Conservation (phyloP, 106 monocot genomes). For the Dendrobium nobile region DNA sequence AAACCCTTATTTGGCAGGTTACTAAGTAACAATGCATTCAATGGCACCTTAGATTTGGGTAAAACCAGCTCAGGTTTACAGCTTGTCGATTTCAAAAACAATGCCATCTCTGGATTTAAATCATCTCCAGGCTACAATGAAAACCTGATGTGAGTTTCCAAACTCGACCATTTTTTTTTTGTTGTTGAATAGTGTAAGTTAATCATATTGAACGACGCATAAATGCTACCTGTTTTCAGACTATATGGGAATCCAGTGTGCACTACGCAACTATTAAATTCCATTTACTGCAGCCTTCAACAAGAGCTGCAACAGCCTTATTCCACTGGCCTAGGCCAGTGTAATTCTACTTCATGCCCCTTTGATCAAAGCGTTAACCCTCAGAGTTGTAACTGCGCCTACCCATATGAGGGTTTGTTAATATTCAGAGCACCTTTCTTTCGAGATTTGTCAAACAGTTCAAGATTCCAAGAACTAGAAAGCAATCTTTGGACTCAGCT, state of each 20-base stretch:
- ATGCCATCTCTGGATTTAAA: not conserved
- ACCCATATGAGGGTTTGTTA: slow-evolving; percentile 48
- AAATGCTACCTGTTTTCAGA: slow-evolving; percentile 24
- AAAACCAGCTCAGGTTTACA: slow-evolving; percentile 3
- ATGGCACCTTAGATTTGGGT: slow-evolving; percentile 41
- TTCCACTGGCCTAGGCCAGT: slow-evolving; percentile 42
- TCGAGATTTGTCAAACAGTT: slow-evolving; percentile 35
- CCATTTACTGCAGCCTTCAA: slow-evolving; percentile 34
- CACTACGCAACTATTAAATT: not conserved
- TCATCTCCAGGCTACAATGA: not conserved
- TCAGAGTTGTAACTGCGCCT: slow-evolving; percentile 46
- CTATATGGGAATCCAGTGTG: slow-evolving; percentile 66
- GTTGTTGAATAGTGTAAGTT: not conserved
- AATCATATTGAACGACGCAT: not conserved
- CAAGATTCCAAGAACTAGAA: slow-evolving; percentile 41
- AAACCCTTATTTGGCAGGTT: slow-evolving; percentile 22
- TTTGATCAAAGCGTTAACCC: slow-evolving; percentile 34
- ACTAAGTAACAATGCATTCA: slow-evolving; percentile 37
- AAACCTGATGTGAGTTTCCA: slow-evolving; percentile 2
- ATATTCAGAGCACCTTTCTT: slow-evolving; percentile 61
- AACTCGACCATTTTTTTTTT: not conserved
- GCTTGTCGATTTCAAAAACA: slow-evolving; percentile 3
- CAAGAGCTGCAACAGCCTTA: slow-evolving; percentile 22
- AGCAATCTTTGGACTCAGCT: slow-evolving; percentile 47
- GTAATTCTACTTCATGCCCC: slow-evolving; percentile 26